A percentile compares a stretch with the other conserved stretches of the same genome.
Conservation (phyloP, 202 grass and related monocot species). For the Zoysia matrella region DNA sequence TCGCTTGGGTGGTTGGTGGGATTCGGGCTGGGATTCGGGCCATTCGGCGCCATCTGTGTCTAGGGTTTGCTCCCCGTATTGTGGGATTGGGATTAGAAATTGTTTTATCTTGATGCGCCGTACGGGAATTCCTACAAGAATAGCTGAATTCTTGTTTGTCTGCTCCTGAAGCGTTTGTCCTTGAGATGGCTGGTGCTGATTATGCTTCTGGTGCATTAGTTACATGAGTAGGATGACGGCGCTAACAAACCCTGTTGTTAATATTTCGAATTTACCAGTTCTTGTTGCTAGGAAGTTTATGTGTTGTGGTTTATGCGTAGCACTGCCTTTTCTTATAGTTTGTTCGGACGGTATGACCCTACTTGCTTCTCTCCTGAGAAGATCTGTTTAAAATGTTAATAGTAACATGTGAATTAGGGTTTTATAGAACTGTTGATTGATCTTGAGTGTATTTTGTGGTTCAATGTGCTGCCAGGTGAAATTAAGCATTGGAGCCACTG, state of each 20-base stretch:
- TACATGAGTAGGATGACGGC: background rate
- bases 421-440: background rate
- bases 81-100: slow-evolving; percentile 30
- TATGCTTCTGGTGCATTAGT: background rate
- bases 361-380: background rate
- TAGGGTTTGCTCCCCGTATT: slow-evolving; percentile 31
- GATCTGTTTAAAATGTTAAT: background rate
- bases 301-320: background rate
- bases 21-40: background rate
- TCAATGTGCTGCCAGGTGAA: background rate
- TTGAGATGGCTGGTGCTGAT: background rate
- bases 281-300: background rate
- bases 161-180: background rate
- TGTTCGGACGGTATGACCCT: background rate
- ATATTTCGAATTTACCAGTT: background rate
- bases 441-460: background rate
- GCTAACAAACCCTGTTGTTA: background rate
- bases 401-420: background rate
- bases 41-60: background rate
- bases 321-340: background rate
- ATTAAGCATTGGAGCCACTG: background rate
- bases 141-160: background rate
- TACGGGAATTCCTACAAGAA: background rate
- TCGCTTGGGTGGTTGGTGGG: background rate
- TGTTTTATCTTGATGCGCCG: slow-evolving; percentile 5